Evolutionary conservation across 345 rosid species (phyloP).

Genomic region (Dovyalis caffra): DNA sequence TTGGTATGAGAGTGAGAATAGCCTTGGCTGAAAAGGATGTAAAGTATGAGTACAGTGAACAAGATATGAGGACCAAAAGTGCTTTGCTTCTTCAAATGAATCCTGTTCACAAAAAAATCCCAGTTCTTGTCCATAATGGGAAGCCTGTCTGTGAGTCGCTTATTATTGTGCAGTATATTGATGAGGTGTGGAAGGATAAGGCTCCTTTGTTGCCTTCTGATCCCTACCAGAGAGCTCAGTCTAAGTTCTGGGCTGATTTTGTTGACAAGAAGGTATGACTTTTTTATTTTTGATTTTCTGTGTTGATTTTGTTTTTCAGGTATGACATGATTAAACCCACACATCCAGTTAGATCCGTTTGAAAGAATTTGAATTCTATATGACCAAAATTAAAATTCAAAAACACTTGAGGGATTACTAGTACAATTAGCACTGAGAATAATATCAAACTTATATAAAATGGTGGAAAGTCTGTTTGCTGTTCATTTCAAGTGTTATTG

Average conservation of each 20-base stretch:
- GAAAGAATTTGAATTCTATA: no score
- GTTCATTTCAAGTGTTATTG: no score
- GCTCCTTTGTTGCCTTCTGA: not conserved
- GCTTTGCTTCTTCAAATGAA: not conserved
- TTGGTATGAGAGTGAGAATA: not conserved
- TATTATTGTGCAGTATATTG: not conserved
- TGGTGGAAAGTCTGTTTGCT: no score
- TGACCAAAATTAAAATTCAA: no score
- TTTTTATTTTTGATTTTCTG: no score
- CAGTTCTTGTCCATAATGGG: not conserved
- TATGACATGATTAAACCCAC: no score
- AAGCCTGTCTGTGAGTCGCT: not conserved
- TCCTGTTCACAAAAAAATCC: not conserved
- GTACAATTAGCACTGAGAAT: no score
- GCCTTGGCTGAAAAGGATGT: not conserved
- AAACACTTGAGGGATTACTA: no score
- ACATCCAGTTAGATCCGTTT: no score
- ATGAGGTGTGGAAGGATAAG: not conserved
- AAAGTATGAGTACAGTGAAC: not conserved
- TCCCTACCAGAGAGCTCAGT: not conserved
- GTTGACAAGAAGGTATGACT: not conserved
- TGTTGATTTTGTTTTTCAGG: no score
- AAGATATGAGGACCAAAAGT: not conserved
- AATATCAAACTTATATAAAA: no score
- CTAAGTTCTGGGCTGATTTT: not conserved